A percentile compares a stretch with the other conserved stretches of the same genome.
Conservation (phyloP, 2,329 filamentous ascomycete genomes). For the Ambrosiella xylebori region DNA sequence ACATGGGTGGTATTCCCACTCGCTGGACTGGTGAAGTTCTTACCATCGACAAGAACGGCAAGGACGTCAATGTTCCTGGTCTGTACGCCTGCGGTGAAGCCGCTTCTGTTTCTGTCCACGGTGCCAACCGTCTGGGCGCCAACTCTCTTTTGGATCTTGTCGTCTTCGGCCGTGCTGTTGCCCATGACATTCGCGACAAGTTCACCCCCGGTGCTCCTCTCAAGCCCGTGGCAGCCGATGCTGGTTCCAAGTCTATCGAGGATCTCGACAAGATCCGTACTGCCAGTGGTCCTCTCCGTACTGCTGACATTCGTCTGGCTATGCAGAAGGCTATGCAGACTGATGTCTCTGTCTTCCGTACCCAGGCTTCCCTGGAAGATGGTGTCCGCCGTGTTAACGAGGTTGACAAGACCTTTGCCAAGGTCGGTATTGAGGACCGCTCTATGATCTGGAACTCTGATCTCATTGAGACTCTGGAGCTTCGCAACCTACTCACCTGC, state of each 20-base stretch:
- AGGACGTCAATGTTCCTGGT: constrained; percentile 86
- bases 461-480: constrained; percentile 86
- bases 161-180: constrained; percentile 93
- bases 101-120: constrained; percentile 93
- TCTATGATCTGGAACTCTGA: constrained; percentile 99
- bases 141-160: constrained; percentile 96
- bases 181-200: constrained; percentile 91
- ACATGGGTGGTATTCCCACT: constrained; percentile 98
- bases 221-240: constrained; percentile 65
- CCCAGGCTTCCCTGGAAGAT: constrained; percentile 81
- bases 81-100: constrained; percentile 95
- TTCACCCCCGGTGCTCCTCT: constrained; percentile 69
- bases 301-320: constrained; percentile 68
- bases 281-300: constrained; percentile 69
- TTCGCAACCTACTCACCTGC: constrained; percentile 91
- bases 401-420: constrained; percentile 61
- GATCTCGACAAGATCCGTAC: constrained; percentile 74
- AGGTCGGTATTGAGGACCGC: constrained; percentile 92
- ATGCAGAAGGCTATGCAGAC: constrained; percentile 99
- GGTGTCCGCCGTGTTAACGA: constrained; percentile 76
- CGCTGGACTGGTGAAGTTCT: constrained; percentile 94
- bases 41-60: constrained; percentile 66
- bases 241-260: constrained; percentile 72
- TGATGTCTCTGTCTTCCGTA: constrained; percentile 92
- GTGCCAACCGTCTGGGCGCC: constrained; percentile 91